phyloP scores from a whole-genome alignment of 192 early-diverging fungal genomes.

The Mortierella alpina region DNA sequence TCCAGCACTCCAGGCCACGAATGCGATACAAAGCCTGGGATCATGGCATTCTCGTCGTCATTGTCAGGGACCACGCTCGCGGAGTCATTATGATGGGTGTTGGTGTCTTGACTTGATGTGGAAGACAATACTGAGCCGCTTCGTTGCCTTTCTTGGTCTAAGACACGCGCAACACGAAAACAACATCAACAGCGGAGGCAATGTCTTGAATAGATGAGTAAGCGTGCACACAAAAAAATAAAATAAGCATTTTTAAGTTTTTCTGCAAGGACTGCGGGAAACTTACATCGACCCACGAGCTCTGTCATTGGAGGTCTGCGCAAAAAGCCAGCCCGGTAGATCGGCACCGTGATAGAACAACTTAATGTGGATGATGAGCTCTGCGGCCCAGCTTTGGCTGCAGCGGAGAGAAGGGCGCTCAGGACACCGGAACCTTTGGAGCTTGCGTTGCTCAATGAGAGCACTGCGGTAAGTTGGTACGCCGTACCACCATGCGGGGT shows the following conservation, averaged over 20 bases:
- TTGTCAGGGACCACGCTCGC: background rate
- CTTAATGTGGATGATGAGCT: background rate
- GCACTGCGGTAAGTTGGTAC: constrained; percentile 7
- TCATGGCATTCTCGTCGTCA: background rate
- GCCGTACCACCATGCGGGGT: constrained; percentile 23
- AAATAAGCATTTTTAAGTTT: background rate
- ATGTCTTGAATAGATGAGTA: too few species aligned
- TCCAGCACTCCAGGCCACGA: constrained; percentile 10
- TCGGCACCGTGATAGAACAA: background rate
- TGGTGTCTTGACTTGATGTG: background rate
- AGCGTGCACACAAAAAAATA: too few species aligned
- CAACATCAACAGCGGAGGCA: too few species aligned
- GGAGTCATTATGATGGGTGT: background rate
- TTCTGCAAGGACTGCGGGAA: background rate
- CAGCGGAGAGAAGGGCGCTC: background rate
- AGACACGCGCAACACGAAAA: too few species aligned
- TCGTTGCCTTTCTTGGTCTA: too few species aligned
- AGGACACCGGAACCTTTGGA: background rate
- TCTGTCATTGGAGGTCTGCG: background rate
- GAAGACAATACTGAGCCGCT: background rate
- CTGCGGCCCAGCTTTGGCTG: background rate
- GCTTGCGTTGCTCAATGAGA: background rate
- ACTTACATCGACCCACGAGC: too few species aligned
- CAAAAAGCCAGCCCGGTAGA: constrained; percentile 12
- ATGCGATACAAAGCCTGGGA: constrained; percentile 2